A percentile compares a stretch with the other conserved stretches of the same genome.
Evolutionary conservation across 1,284 basidiomycete species (phyloP).

Genomic region (Ceratobasidium sp.): DNA sequence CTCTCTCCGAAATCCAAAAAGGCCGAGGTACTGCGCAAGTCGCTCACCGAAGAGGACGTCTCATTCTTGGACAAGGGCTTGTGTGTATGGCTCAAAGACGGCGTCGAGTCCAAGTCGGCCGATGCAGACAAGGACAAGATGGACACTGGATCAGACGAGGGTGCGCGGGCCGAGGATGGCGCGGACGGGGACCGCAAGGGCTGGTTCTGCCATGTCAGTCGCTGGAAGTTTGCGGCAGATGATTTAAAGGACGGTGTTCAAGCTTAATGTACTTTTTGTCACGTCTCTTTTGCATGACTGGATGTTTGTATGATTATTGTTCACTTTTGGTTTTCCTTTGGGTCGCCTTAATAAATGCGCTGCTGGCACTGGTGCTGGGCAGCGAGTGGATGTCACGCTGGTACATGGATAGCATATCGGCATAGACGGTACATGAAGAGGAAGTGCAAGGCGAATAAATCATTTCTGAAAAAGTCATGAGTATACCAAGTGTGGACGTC

Average conservation of each 20-base stretch:
- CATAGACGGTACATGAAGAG: conserved; percentile 32
- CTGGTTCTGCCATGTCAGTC: conserved; percentile 43
- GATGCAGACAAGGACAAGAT: conserved; percentile 30
- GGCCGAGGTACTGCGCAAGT: conserved; percentile 40
- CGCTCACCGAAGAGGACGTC: conserved; percentile 35
- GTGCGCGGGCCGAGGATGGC: conserved; percentile 1
- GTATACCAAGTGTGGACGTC: neutral
- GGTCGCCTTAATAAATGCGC: conserved; percentile 19
- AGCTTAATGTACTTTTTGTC: conserved; percentile 23
- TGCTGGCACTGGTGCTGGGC: conserved; percentile 4
- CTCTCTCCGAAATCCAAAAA: conserved; percentile 41
- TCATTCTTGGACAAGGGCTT: conserved; percentile 45
- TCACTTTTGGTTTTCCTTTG: conserved; percentile 1
- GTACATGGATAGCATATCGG: conserved; percentile 46
- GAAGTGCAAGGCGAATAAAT: conserved; percentile 25
- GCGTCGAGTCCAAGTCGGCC: conserved; percentile 4
- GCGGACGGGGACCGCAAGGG: conserved; percentile 30
- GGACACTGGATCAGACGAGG: conserved; percentile 17
- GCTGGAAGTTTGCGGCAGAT: conserved; percentile 36
- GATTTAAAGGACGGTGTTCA: conserved; percentile 16
- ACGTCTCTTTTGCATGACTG: conserved; percentile 29
- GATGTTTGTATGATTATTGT: conserved; percentile 44
- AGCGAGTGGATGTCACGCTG: conserved; percentile 28
- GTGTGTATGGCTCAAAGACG: conserved; percentile 44
- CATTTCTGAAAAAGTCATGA: conserved; percentile 32